Evolutionary conservation across 495 filamentous ascomycete species (phyloP).

Genomic region (Astrothelium macrocarpum): DNA sequence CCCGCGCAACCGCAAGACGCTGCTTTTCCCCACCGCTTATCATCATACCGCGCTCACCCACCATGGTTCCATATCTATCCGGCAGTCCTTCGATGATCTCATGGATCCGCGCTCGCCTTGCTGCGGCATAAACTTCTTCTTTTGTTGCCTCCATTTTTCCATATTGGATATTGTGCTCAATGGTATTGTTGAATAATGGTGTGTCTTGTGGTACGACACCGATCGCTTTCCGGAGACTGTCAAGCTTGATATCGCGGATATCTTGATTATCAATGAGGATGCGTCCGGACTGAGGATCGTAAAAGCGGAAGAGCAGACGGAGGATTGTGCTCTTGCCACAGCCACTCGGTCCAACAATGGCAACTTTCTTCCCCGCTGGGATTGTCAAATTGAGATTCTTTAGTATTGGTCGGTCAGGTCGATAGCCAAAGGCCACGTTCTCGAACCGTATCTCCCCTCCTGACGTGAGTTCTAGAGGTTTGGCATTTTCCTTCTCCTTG

Average conservation of each 20-base stretch:
- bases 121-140: constrained; percentile 64
- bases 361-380: constrained; percentile 89
- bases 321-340: constrained; percentile 95
- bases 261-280: constrained; percentile 94
- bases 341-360: constrained; percentile 88
- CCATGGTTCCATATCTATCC: constrained; percentile 81
- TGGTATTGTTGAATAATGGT: constrained; percentile 89
- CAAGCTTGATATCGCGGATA: constrained; percentile 68
- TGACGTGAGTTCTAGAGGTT: constrained; percentile 55
- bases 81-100: constrained; percentile 69
- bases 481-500: constrained; percentile 63
- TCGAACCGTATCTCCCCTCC: constrained; percentile 89
- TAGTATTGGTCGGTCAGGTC: constrained; percentile 76
- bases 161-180: constrained; percentile 91
- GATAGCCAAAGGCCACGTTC: constrained; percentile 91
- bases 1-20: constrained; percentile 72
- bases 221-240: constrained; percentile 75
- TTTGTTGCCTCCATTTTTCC: constrained; percentile 71
- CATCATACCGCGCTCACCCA: constrained; percentile 97
- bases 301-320: constrained; percentile 84
- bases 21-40: constrained; percentile 95
- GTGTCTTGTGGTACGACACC: constrained; percentile 97
- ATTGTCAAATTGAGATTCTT: constrained; percentile 78
- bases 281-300: constrained; percentile 77
- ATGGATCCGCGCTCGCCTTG: constrained; percentile 73